Evolutionary conservation across 805 yeast genomes (phyloP).

Genomic region (Lipomyces kockii): DNA sequence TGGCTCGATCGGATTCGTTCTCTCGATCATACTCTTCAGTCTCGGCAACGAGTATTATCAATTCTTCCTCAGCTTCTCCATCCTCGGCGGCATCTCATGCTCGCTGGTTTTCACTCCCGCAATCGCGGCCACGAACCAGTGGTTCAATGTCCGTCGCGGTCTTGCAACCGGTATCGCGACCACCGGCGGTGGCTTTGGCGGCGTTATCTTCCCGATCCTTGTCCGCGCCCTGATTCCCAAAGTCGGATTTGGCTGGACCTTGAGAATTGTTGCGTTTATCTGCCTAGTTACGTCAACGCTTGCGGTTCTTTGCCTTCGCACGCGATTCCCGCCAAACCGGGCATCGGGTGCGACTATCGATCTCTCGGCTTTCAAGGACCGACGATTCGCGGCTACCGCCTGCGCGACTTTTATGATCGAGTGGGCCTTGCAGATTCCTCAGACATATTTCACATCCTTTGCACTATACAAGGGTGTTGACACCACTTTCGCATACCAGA

Average conservation of each 20-base stretch:
- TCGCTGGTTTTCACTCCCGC: constrained; percentile 56
- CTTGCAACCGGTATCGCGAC: constrained; percentile 65
- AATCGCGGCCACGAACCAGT: constrained; percentile 62
- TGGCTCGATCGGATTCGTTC: constrained; percentile 53
- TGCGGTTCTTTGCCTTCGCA: constrained; percentile 47
- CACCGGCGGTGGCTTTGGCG: constrained; percentile 71
- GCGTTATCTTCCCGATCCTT: constrained; percentile 62
- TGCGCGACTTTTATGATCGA: constrained; percentile 42
- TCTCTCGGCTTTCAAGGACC: constrained; percentile 40
- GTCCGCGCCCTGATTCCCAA: constrained; percentile 52
- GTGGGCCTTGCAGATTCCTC: constrained; percentile 43
- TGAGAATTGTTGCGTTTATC: constrained; percentile 54
- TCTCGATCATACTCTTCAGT: constrained; percentile 59
- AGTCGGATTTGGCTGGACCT: constrained; percentile 66
- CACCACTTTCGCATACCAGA: constrained; percentile 43
- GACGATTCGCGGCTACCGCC: constrained; percentile 39
- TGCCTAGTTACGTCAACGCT: constrained; percentile 42
- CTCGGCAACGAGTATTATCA: constrained; percentile 59
- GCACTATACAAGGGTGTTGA: constrained; percentile 41
- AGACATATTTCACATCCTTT: constrained; percentile 44
- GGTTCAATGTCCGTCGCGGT: constrained; percentile 63
- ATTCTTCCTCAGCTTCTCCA: constrained; percentile 60
- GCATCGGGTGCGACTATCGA: constrained; percentile 26
- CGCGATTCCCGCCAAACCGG: constrained; percentile 41
- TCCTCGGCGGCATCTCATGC: constrained; percentile 55